Evolutionary conservation across 208 protist species (phyloP), one percentile per base, ranked within the genome.

Genomic region (Trypanosoma lewisi): DNA sequence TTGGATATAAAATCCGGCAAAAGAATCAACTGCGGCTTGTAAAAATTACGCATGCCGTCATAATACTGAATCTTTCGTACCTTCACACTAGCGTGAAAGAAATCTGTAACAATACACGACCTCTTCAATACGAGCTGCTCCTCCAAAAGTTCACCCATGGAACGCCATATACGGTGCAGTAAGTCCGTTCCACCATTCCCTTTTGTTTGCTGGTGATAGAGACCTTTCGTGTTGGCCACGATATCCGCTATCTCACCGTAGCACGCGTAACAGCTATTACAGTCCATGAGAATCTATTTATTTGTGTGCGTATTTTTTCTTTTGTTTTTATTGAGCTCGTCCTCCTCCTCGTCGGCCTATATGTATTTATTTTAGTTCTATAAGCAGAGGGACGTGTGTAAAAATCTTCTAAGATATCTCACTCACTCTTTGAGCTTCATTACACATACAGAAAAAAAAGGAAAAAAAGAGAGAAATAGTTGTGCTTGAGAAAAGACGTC

Each of bases 1-100:
- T 94, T 94, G n/a, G 79, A 83, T 8, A 77, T 80, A 66, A 94
- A 94, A 66, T 94, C 87, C 8, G 82, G 81, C 47, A 89, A 70
- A 21, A 94, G 76, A 25, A 94, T 77, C 16, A 94, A 56, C 72
- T 94, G 87, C 12, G 87, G 87, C 67, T 94, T 94, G 68, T 87
- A 73, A 45, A 89, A 80, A n/a, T 61, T 62, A 6, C 67, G 73
- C 14, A 54, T 28, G 2, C 77, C 78, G 41, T 82, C 76, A 51
- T 77, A 94, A 42, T 66, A 80, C 30, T 39, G 37, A n/a, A 85
- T 57, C 30, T 73, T 83, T 51, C 88, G 82, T 14, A 86, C 63
- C 50, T 94, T 94, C 28, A 91, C 77, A 67, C 87, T 94, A 8
- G 80, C 87, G 54, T 94, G 87, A 9, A 94, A 58, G 57, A 94